Base-by-base conservation (phyloP, 345 rosid species). In the Arabis alpina region DNA sequence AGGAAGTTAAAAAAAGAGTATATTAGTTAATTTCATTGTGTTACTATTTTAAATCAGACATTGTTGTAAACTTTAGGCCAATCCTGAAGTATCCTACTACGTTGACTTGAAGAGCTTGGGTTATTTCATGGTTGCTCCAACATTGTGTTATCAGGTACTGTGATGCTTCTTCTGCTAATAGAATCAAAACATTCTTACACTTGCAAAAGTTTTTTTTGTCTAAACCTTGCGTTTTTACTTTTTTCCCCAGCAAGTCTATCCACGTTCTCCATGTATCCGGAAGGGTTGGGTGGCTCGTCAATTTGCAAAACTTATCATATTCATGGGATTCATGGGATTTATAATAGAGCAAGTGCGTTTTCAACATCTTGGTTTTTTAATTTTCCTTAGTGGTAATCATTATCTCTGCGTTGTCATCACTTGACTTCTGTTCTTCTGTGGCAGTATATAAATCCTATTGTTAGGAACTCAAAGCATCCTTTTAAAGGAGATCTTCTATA, bases 381-480 rank as follows among this genome's bases (percentile, higher is more conserved):
- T 23, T 30, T 53, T 60, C 39, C 69, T 34, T 9, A 6, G 37
- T 62, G 12, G 11, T 30, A 65, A 14, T 43, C 6, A 70, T 64
- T 44, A 30, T 30, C 34, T 58, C 44, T 30, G 56, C 64, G 0
- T 40, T 40, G 8, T 8, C 45, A 24, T 62, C 14, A 54, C 49
- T 47, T 84, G 73, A 76, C 62, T 6, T 66, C 48, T 40, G 43
- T 66, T 11, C 70, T 66, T 52, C 68, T 80, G 49, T 68, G 81
- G 85, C 98, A 95, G 99, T 95, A 95, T 62, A 95, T 95, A 71
- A 95, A 95, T 77, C 99, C 99, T 71, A 87, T 95, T 54, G 93
- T 92, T 53, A 83, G 84, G 82, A 92, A 95, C 76, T 95, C 99
- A 8, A 88, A 88, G 67, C 99, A 95, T 68, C 99, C 99, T 32